These are phyloP conservation scores for Sugiyamaella lignohabitans DNA, from an alignment of 805 yeast species.

Conservation along the genomic window DNA sequence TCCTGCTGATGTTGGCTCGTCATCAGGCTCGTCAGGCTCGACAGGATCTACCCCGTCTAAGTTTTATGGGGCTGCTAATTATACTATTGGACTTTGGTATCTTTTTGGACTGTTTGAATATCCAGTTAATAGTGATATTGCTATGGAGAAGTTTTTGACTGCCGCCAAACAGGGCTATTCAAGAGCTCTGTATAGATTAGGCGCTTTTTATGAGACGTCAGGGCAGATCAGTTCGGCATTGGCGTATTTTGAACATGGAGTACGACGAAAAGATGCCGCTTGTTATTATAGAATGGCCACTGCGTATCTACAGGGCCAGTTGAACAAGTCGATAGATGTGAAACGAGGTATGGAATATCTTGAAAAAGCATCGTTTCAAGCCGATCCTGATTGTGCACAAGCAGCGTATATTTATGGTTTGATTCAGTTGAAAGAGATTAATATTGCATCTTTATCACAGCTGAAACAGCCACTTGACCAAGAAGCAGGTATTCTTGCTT, in stretches of 20 bases:
- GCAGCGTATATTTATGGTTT: slow-evolving; percentile 35
- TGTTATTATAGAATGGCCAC: slow-evolving; percentile 35
- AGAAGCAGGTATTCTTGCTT: slow-evolving; percentile 24
- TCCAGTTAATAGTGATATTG: slow-evolving; percentile 17
- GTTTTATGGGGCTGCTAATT: slow-evolving; percentile 26
- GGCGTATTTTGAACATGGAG: slow-evolving; percentile 32
- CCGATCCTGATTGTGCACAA: slow-evolving; percentile 36
- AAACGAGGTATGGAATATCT: slow-evolving; percentile 23
- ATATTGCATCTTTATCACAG: neutral
- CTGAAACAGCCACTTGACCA: slow-evolving; percentile 1
- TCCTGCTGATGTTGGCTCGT: no score
- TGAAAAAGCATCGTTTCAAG: slow-evolving; percentile 24
- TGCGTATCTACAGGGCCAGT: slow-evolving; percentile 30
- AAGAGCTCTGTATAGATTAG: slow-evolving; percentile 35
- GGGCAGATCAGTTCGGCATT: slow-evolving; percentile 29
- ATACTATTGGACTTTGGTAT: slow-evolving; percentile 27
- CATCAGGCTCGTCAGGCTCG: neutral
- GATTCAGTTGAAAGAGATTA: slow-evolving; percentile 30
- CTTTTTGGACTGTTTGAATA: slow-evolving; percentile 26
- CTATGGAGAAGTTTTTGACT: slow-evolving; percentile 25
- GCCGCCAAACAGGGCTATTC: slow-evolving; percentile 30
- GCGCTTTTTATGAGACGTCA: slow-evolving; percentile 29
- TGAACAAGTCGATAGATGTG: slow-evolving; percentile 25
- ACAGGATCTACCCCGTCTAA: slow-evolving; percentile 8
- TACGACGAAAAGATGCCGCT: slow-evolving; percentile 32